These are phyloP conservation scores for Rostrohypoxylon terebratum DNA, from an alignment of 495 filamentous ascomycete species.

Conservation along the genomic window DNA sequence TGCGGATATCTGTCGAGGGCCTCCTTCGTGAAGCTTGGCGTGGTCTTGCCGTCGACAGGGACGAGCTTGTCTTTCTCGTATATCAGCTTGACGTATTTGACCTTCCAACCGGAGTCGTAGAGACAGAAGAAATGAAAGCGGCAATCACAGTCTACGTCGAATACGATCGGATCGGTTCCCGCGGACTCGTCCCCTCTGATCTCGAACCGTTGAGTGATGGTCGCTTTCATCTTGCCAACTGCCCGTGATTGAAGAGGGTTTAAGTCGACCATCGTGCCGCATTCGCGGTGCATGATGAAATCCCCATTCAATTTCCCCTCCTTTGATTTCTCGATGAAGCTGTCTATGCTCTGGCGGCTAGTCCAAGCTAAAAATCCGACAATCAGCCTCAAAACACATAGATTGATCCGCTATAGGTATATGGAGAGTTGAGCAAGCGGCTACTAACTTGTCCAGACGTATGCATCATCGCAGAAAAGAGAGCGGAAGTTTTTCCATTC, in stretches of 20 bases:
- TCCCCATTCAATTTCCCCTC: conserved; percentile 69
- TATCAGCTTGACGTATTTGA: conserved; percentile 71
- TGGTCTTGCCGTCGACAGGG: conserved; percentile 64
- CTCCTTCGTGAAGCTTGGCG: conserved; percentile 61
- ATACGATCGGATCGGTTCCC: conserved; percentile 54
- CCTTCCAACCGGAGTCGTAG: conserved; percentile 64
- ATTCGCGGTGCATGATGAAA: conserved; percentile 76
- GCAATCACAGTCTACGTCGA: conserved; percentile 72
- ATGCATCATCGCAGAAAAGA: conserved; percentile 69
- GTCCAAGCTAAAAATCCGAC: conserved; percentile 62
- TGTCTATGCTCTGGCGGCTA: conserved; percentile 62
- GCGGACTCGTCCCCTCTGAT: conserved; percentile 51
- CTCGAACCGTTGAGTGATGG: conserved; percentile 73
- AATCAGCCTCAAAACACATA: conserved; percentile 2
- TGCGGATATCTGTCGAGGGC: conserved; percentile 63
- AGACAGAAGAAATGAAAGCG: conserved; percentile 73
- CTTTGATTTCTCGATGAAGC: conserved; percentile 70
- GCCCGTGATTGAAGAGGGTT: conserved; percentile 60
- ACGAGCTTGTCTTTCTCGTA: conserved; percentile 78
- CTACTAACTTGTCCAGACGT: conserved; percentile 68
- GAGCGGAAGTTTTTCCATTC: conserved; percentile 74
- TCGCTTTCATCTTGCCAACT: conserved; percentile 78
- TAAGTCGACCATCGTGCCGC: conserved; percentile 70
- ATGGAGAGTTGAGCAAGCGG: not conserved
- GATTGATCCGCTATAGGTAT: not conserved